These are phyloP conservation scores for Volvariella surrecta DNA, from an alignment of 1,284 basidiomycete genomes.

Conservation along the genomic window DNA sequence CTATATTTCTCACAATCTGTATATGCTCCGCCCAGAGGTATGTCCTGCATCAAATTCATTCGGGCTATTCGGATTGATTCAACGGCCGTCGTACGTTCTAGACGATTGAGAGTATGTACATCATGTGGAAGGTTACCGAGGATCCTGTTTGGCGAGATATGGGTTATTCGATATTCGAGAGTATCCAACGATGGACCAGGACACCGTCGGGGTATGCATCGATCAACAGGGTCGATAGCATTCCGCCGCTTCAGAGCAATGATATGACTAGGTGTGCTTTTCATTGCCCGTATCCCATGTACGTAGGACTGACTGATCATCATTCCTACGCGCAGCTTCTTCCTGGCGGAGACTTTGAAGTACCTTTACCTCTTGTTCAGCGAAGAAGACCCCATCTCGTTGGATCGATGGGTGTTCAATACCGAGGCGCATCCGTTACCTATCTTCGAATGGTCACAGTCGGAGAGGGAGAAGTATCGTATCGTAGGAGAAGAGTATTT, in stretches of 20 bases:
- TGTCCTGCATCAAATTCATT: too few relatives aligned
- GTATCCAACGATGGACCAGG: conserved; percentile 52
- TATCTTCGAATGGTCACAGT: conserved; percentile 53
- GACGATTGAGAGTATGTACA: conserved; percentile 64
- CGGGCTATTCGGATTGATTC: too few relatives aligned
- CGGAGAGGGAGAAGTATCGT: conserved; percentile 33
- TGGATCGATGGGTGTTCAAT: conserved; percentile 78
- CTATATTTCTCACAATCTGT: conserved; percentile 26
- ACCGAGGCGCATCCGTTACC: conserved; percentile 81
- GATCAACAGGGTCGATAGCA: conserved; percentile 38
- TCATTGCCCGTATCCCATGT: background rate
- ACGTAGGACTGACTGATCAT: background rate
- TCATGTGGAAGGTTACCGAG: conserved; percentile 64
- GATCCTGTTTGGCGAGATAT: conserved; percentile 65
- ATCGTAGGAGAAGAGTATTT: too few relatives aligned
- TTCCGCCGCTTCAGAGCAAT: conserved; percentile 29
- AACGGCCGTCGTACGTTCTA: conserved; percentile 18
- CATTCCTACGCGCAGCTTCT: conserved; percentile 18
- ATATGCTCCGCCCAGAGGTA: conserved; percentile 63
- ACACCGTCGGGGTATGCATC: conserved; percentile 53
- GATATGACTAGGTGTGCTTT: conserved; percentile 59
- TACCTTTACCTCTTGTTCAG: conserved; percentile 62
- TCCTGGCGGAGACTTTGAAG: conserved; percentile 45
- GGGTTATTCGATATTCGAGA: conserved; percentile 65
- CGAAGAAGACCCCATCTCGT: conserved; percentile 49